Evolutionary conservation across 2,329 filamentous ascomycete genomes (phyloP), one percentile per base, ranked within the genome.

Genomic region (Cercospora berteroae): DNA sequence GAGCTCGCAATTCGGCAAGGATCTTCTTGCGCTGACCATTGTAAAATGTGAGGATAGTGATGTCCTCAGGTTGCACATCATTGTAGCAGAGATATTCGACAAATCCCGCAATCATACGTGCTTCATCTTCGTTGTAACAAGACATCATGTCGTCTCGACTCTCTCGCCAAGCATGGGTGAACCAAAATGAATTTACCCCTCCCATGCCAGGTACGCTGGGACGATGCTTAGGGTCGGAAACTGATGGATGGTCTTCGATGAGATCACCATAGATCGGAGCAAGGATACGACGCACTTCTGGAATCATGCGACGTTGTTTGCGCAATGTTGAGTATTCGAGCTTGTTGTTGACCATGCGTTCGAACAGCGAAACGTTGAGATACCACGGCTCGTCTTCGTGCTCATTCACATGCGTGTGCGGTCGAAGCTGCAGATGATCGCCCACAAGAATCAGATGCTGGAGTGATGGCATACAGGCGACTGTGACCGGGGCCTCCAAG

Each of bases 21-120:
- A 97, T 83, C 2, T 84, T 80, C 71, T 90, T 90, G 55, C 89
- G 85, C 75, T 97, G 94, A 0, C 91, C 93, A 52, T 91, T 92
- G 81, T 97, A 97, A 75, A 95, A 97, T 0, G 93, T 94, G 60
- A 97, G 79, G 3, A 97, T 82, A 0, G 93, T 96, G 65, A 97
- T 93, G 5, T 89, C 83, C 0, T 80, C 76, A 0, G 85, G 76
- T 0, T 80, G 72, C 0, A 89, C 80, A 0, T 89, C 89, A 69
- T 94, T 94, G 67, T 87, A 80, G 0, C 89, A 77, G 0, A 97
- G 85, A 73, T 97, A 91, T 27, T 86, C 81, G 70, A 89, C 89
- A 70, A 96, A 91, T 0, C 83, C 84, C 0, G 88, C 85, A 31
- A 97, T 83, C 89, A 97, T 94, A 1, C 86, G 81, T 0, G 92